Evolutionary conservation across 768 basidiomycete species (phyloP).

Genomic region (Suillus bovinus): DNA sequence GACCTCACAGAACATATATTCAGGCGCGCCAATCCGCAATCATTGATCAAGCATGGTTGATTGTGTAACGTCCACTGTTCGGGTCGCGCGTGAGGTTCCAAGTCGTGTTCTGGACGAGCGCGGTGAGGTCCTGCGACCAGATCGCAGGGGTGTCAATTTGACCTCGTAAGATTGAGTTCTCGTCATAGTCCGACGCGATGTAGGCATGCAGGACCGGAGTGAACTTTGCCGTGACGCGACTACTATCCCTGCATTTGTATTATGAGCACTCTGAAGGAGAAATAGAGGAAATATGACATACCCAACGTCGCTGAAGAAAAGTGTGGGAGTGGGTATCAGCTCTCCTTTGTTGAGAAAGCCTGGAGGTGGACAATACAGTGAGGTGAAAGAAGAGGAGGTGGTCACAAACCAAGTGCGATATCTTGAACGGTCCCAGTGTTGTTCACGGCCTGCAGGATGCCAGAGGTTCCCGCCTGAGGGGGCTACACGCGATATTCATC

Average conservation of each 20-base stretch:
- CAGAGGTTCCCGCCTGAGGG: too few species aligned
- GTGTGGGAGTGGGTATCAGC: not conserved
- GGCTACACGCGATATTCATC: too few species aligned
- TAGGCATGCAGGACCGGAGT: not conserved
- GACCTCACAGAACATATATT: not conserved
- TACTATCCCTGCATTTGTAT: not conserved
- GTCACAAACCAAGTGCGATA: not conserved
- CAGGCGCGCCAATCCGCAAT: not conserved
- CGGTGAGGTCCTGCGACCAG: not conserved
- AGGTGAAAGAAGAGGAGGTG: not conserved
- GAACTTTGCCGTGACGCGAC: not conserved
- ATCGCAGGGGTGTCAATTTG: too few species aligned
- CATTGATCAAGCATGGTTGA: not conserved
- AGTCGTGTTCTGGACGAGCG: not conserved
- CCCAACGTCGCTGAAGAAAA: slow-evolving; percentile 2
- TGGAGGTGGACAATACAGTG: not conserved
- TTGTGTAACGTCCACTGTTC: not conserved
- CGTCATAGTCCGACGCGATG: slow-evolving; percentile 8
- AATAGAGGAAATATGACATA: not conserved
- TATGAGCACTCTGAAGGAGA: not conserved
- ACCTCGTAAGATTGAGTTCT: too few species aligned
- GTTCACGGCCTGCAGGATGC: too few species aligned
- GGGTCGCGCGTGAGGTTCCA: not conserved
- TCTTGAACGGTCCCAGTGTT: not conserved
- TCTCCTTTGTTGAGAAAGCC: not conserved